Percentiles rank a stretch among this genome's conserved stretches.
phyloP scores from a whole-genome alignment of 352 stramenopile genomes.

The Phytopythium helicoides region DNA sequence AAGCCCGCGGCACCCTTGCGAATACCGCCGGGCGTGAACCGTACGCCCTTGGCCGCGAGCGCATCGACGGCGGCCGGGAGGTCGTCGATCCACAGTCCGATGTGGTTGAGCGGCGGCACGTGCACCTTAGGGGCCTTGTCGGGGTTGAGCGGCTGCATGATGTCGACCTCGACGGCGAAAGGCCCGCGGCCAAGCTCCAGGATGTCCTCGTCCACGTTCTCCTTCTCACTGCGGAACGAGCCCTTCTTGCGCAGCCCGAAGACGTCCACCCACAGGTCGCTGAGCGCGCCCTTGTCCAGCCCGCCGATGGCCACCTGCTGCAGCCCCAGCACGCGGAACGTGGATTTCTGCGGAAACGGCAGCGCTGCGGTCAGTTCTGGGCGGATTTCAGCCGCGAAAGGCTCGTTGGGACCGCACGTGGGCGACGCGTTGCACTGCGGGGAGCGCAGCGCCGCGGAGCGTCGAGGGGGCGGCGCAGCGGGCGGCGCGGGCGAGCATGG shows the following conservation, averaged over 20 bases:
- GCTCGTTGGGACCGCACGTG: too few relatives aligned
- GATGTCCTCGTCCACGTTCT: conserved; percentile 99
- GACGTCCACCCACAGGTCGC: conserved; percentile 80
- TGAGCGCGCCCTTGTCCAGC: conserved; percentile 86
- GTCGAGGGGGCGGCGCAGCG: neutral
- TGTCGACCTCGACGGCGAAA: conserved; percentile 95
- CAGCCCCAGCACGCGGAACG: conserved; percentile 95
- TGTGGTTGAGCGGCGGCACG: conserved; percentile 96
- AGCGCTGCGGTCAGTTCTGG: neutral
- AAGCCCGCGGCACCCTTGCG: conserved; percentile 95
- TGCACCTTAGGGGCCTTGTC: conserved; percentile 94
- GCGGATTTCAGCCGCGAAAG: too few relatives aligned
- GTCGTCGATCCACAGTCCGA: conserved; percentile 98
- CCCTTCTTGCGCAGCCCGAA: conserved; percentile 74
- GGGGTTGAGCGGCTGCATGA: conserved; percentile 97
- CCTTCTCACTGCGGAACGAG: conserved; percentile 78
- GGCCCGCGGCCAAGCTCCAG: conserved; percentile 89
- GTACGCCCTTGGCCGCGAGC: conserved; percentile 90
- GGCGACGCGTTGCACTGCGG: too few relatives aligned
- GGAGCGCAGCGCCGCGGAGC: neutral
- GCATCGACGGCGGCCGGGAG: conserved; percentile 90
- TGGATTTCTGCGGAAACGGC: conserved; percentile 33
- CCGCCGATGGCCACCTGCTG: conserved; percentile 98
- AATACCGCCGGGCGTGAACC: conserved; percentile 97
- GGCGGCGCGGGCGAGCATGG: too few relatives aligned